These are phyloP conservation scores for Debaryomyces robertsiae DNA, from an alignment of 1,139 yeast genomes.

Conservation along the genomic window DNA sequence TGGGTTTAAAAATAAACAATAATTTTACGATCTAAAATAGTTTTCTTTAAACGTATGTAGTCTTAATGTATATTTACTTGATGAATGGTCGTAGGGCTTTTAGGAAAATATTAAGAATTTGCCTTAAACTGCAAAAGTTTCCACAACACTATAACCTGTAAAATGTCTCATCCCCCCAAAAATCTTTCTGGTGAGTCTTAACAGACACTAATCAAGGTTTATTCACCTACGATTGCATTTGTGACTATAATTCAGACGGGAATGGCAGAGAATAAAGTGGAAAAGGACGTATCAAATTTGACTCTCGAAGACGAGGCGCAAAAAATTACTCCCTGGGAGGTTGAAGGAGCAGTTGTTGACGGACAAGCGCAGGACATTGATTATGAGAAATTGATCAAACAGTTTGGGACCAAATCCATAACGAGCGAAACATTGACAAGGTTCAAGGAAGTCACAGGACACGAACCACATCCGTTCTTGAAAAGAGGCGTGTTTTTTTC, in stretches of 20 bases:
- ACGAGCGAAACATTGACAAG: conserved; percentile 70
- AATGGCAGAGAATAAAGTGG: conserved; percentile 12
- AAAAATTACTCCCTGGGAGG: conserved; percentile 96
- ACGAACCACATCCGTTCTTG: conserved; percentile 88
- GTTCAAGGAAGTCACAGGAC: conserved; percentile 83
- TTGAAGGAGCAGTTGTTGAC: conserved; percentile 96
- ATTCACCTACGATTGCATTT: too few species aligned
- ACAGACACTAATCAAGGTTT: too few species aligned
- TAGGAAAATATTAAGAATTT: conserved; percentile 6
- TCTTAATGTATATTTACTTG: conserved; percentile 14
- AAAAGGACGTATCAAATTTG: conserved; percentile 30
- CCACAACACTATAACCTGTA: too few species aligned
- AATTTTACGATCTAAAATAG: conserved; percentile 15
- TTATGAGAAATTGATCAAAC: conserved; percentile 80
- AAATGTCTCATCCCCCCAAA: too few species aligned
- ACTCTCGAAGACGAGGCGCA: conserved; percentile 52
- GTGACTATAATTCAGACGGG: background rate
- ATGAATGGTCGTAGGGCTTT: conserved; percentile 9
- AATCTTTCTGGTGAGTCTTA: too few species aligned
- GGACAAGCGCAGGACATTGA: conserved; percentile 89
- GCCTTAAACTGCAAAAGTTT: conserved; percentile 7
- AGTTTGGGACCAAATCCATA: conserved; percentile 84
- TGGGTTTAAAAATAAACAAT: conserved; percentile 38
- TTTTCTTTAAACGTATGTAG: conserved; percentile 12
- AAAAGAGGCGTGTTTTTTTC: conserved; percentile 92